Percentiles rank a stretch among this genome's conserved stretches.
Evolutionary conservation across 2,329 filamentous ascomycete genomes (phyloP).

Genomic region (Emericellopsis atlantica): DNA sequence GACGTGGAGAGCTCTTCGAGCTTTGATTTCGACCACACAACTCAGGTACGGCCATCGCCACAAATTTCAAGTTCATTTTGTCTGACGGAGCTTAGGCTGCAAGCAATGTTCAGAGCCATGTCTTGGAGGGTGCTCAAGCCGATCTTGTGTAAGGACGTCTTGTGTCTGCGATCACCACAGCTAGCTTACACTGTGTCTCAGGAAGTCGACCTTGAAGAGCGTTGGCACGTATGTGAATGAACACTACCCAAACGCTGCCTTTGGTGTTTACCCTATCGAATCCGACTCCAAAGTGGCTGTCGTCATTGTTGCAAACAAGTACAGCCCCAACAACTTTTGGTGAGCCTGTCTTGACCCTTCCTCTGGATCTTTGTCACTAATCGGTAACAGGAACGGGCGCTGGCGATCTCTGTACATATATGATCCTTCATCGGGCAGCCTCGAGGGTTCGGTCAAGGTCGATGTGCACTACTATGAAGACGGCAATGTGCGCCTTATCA

Average conservation of each 20-base stretch:
- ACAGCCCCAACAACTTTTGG: conserved; percentile 98
- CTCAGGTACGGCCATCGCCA: conserved; percentile 41
- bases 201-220: conserved; percentile 73
- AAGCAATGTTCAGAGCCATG: conserved; percentile 67
- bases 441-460: conserved; percentile 76
- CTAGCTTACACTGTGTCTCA: conserved; percentile 21
- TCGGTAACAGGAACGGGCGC: conserved; percentile 64
- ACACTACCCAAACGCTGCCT: conserved; percentile 74
- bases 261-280: conserved; percentile 72
- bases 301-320: conserved; percentile 86
- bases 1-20: conserved; percentile 80
- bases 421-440: conserved; percentile 50
- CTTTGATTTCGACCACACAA: conserved; percentile 76
- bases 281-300: conserved; percentile 67
- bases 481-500: conserved; percentile 87
- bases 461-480: conserved; percentile 99
- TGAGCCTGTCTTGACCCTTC: conserved; percentile 22
- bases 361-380: neutral
- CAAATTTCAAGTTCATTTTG: neutral
- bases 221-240: conserved; percentile 67
- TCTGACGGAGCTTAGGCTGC: conserved; percentile 49
- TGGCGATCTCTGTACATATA: conserved; percentile 86
- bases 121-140: conserved; percentile 61
- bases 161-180: neutral
- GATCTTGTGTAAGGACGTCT: conserved; percentile 59